Evolutionary conservation across 176 grass and related monocot species (phyloP).

Genomic region (Ensete ventricosum): DNA sequence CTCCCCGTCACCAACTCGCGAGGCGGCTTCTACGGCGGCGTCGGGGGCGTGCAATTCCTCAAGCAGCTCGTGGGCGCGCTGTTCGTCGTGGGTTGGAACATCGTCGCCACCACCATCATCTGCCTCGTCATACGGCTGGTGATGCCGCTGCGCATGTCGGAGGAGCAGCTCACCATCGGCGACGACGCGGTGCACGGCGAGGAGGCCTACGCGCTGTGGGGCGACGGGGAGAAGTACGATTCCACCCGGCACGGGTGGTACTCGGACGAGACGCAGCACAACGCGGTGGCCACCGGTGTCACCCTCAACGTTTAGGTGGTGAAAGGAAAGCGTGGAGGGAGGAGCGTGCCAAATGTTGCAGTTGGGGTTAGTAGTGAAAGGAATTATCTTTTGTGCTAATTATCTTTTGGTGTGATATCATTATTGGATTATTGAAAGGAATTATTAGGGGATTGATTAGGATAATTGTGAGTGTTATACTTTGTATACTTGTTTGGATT

Average conservation of each 20-base stretch:
- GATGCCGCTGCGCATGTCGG: constrained; percentile 33
- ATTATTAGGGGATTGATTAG: too few relatives aligned
- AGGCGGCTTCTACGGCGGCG: constrained; percentile 34
- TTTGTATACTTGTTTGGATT: too few relatives aligned
- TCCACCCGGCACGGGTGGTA: constrained; percentile 3
- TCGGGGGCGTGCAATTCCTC: constrained; percentile 28
- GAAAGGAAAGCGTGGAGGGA: not conserved
- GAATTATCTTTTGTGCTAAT: too few relatives aligned
- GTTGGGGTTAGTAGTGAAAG: too few relatives aligned
- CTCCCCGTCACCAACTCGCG: constrained; percentile 29
- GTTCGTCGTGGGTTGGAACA: constrained; percentile 36
- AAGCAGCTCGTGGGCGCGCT: constrained; percentile 33
- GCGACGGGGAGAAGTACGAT: constrained; percentile 37
- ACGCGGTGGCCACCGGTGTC: constrained; percentile 23
- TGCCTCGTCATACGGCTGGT: constrained; percentile 28
- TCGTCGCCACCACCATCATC: constrained; percentile 31
- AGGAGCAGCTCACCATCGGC: constrained; percentile 48
- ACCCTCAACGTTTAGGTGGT: constrained; percentile 28
- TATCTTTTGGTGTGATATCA: too few relatives aligned
- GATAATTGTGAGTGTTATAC: too few relatives aligned
- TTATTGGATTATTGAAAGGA: too few relatives aligned
- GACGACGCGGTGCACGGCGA: constrained; percentile 96
- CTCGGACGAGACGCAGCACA: constrained; percentile 14
- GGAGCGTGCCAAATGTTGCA: not conserved
- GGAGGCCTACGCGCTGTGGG: constrained; percentile 97